Base-by-base conservation (phyloP, 495 filamentous ascomycete genomes). In the Cairneyella variabilis region DNA sequence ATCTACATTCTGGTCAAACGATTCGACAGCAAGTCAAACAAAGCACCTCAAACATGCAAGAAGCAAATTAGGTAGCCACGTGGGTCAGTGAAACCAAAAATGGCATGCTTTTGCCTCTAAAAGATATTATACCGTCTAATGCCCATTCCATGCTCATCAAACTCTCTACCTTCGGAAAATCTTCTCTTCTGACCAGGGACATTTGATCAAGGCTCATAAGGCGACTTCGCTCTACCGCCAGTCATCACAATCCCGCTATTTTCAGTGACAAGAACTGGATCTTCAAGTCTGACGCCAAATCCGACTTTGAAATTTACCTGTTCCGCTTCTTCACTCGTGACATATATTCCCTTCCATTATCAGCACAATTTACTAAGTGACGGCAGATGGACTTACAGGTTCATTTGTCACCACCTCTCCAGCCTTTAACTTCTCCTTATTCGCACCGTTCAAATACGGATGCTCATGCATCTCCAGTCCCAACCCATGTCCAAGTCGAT, bases 401-500 rank as follows among this genome's bases (percentile, higher is more conserved):
- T 66, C 64, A 40, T 66, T 66, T 16, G 61, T 64, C 12, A 48
- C 64, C 20, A 66, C 61, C 38, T 56, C 56, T 8, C 61, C 64
- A 9, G 41, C 32, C 38, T 48, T 58, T 23, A 66, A 53, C 43
- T 41, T 62, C 32, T 66, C 61, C 22, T 41, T 16, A 39, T 66
- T 66, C 0, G 64, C 64, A 4, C 64, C 64, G 40, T 66, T 66
- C n/a, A 66, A 45, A 32, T 66, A 66, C 0, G 64, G 64, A 47
- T 59, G 64, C 42, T 66, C 64, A 41, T 66, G 64, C 18, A 58
- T 51, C 36, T 66, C 64, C 36, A 66, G 26, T 22, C 61, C 64
- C 7, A 66, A 23, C 7, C 64, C 63, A 50, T 64, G 63, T 23
- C 61, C 63, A 10, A 66, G 51, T 8, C 63, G 51, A 54, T 66